Percentiles rank a stretch among this genome's conserved stretches.
Conservation (phyloP, 371 early-diverging fungal genomes). For the Mucor racemosus region DNA sequence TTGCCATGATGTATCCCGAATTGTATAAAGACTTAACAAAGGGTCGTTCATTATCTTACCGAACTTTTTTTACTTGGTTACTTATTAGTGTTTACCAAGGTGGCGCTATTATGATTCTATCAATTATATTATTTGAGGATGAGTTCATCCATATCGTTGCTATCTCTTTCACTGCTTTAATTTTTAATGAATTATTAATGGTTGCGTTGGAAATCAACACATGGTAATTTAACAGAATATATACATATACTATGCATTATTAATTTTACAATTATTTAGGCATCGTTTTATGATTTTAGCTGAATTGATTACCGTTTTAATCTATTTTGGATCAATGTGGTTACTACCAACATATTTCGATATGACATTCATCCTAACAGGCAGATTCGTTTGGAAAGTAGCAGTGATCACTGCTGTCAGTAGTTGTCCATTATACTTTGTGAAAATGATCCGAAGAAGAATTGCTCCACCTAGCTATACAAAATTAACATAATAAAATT, state of each 20-base stretch:
- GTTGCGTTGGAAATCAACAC: conserved; percentile 94
- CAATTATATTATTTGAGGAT: conserved; percentile 92
- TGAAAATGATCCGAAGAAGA: conserved; percentile 70
- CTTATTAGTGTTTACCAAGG: conserved; percentile 98
- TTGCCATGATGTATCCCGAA: conserved; percentile 95
- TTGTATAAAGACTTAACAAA: conserved; percentile 96
- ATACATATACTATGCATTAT: too few relatives aligned
- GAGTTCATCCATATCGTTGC: conserved; percentile 97
- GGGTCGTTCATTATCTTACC: conserved; percentile 89
- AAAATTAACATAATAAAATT: conserved; percentile 52
- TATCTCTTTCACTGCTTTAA: conserved; percentile 95
- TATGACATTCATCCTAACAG: conserved; percentile 84
- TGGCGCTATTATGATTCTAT: conserved; percentile 95
- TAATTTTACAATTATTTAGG: conserved; percentile 14
- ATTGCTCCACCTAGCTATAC: conserved; percentile 82
- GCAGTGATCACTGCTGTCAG: conserved; percentile 88
- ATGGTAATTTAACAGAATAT: conserved; percentile 58
- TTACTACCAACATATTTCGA: conserved; percentile 91
- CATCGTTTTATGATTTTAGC: conserved; percentile 87
- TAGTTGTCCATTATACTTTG: conserved; percentile 82
- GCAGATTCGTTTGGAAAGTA: conserved; percentile 89
- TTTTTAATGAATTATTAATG: conserved; percentile 99
- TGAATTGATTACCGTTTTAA: conserved; percentile 78
- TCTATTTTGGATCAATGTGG: conserved; percentile 90
- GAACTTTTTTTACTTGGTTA: conserved; percentile 96